Evolutionary conservation across 768 basidiomycete genomes (phyloP).

Genomic region (Steccherinum ochraceum): DNA sequence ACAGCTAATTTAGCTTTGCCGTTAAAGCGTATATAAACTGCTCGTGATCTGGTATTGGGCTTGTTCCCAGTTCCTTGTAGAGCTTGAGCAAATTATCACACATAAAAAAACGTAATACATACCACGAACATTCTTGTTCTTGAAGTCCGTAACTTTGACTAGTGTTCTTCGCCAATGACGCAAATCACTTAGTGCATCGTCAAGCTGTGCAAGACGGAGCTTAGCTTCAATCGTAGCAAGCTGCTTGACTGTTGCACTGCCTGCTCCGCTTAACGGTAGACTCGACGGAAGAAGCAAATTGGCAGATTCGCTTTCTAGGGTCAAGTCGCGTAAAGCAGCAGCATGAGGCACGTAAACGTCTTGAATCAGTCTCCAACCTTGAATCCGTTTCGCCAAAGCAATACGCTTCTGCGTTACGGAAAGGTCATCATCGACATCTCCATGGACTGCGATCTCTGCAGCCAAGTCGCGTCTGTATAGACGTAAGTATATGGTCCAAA

Average conservation of each 20-base stretch:
- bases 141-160: slow-evolving; percentile 2
- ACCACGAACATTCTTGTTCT: slow-evolving; percentile 5
- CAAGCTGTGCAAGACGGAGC: slow-evolving; percentile 9
- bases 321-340: neutral
- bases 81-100: slow-evolving; percentile 2
- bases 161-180: slow-evolving; percentile 5
- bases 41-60: too few species aligned
- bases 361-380: slow-evolving; percentile 8
- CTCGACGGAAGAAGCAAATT: too few species aligned
- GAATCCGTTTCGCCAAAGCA: slow-evolving; percentile 2
- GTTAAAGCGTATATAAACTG: too few species aligned
- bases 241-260: too few species aligned
- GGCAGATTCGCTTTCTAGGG: too few species aligned
- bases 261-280: too few species aligned
- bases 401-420: slow-evolving; percentile 4
- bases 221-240: slow-evolving; percentile 3
- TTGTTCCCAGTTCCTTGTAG: too few species aligned
- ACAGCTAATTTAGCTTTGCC: too few species aligned
- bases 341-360: slow-evolving; percentile 13
- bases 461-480: neutral
- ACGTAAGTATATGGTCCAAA: neutral
- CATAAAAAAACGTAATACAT: too few species aligned
- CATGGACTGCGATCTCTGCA: neutral
- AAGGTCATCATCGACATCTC: neutral
- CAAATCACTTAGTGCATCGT: slow-evolving; percentile 7